Evolutionary conservation across 352 stramenopile species (phyloP).

Genomic region (Pythium scleroteichum): DNA sequence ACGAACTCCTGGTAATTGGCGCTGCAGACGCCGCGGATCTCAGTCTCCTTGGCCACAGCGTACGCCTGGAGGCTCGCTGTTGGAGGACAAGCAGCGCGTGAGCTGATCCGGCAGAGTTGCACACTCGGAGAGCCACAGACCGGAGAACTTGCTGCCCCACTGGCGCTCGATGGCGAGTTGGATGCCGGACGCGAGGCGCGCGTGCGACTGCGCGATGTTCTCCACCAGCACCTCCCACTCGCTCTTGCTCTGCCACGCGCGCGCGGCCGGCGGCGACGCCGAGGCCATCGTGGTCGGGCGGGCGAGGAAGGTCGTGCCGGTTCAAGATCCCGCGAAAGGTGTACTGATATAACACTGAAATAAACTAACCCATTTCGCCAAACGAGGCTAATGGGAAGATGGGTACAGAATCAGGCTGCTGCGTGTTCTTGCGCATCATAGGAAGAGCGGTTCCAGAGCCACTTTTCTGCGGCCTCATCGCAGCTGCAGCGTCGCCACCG

Average conservation of each 20-base stretch:
- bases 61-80: slow-evolving; percentile 63
- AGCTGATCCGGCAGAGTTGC: no score
- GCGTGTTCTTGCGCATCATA: no score
- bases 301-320: neutral
- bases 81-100: neutral
- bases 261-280: slow-evolving; percentile 8
- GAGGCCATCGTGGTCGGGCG: slow-evolving; percentile 1
- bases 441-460: no score
- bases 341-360: neutral
- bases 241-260: slow-evolving; percentile 66
- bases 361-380: no score
- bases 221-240: slow-evolving; percentile 78
- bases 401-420: slow-evolving; percentile 1
- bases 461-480: no score
- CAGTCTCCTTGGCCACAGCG: slow-evolving; percentile 59
- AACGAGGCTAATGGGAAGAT: neutral
- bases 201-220: slow-evolving; percentile 80
- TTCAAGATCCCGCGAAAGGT: slow-evolving; percentile 6
- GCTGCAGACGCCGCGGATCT: slow-evolving; percentile 78
- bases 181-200: slow-evolving; percentile 67
- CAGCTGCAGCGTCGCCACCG: no score
- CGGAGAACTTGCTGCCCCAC: slow-evolving; percentile 75
- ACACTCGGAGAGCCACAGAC: slow-evolving; percentile 22
- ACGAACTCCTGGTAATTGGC: slow-evolving; percentile 82
- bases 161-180: slow-evolving; percentile 80